Conservation (phyloP, 2,329 filamentous ascomycete species). For the Daldinia sp. region DNA sequence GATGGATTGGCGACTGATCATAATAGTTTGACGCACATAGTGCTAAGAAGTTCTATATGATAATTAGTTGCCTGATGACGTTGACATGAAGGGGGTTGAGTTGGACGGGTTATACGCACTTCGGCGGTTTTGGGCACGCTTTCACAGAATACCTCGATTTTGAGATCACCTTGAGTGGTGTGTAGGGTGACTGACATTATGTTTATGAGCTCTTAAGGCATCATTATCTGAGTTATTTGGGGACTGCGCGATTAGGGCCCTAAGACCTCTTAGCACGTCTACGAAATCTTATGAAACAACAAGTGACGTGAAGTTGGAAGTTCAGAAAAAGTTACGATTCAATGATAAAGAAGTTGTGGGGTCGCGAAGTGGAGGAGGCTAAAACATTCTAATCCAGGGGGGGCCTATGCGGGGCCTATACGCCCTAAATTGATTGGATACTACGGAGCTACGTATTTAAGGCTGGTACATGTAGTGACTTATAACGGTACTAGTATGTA, state of each 20-base stretch:
- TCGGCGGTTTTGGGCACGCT: constrained; percentile 92
- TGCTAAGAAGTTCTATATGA: constrained; percentile 83
- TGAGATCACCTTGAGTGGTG: constrained; percentile 89
- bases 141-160: constrained; percentile 96
- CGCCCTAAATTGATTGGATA: constrained; percentile 34
- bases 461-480: constrained; percentile 31
- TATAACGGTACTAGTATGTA: background rate
- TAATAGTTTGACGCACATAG: constrained; percentile 86
- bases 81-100: background rate
- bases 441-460: constrained; percentile 24
- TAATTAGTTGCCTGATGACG: constrained; percentile 25
- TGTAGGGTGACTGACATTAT: constrained; percentile 80
- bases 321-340: constrained; percentile 34
- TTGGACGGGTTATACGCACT: constrained; percentile 57
- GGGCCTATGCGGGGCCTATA: constrained; percentile 27
- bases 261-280: background rate
- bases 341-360: constrained; percentile 29
- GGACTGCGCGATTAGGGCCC: constrained; percentile 1
- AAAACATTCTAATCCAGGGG: constrained; percentile 30
- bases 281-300: constrained; percentile 13
- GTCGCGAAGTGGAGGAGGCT: constrained; percentile 34
- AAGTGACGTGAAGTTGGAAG: constrained; percentile 27
- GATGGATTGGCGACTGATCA: constrained; percentile 80
- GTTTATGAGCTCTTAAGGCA: constrained; percentile 13
- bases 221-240: constrained; percentile 9